phyloP scores from a whole-genome alignment of 305 asterid genomes.

The Striga hermonthica region DNA sequence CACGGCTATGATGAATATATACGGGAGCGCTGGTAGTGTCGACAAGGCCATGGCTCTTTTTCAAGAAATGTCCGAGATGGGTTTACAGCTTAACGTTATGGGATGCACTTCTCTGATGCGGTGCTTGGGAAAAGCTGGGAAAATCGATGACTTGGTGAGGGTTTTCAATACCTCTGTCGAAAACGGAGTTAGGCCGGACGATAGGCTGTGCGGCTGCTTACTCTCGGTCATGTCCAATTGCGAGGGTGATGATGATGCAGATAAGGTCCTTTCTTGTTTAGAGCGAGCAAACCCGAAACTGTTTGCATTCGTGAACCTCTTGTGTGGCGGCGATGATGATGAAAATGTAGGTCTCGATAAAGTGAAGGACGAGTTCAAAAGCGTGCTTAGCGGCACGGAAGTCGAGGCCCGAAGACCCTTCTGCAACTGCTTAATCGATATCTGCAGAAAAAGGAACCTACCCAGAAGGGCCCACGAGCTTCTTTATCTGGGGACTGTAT shows the following conservation, averaged over 20 bases:
- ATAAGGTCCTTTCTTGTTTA: slow-evolving; percentile 67
- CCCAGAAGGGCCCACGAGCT: slow-evolving; percentile 77
- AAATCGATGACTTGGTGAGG: slow-evolving; percentile 64
- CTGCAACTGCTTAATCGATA: slow-evolving; percentile 86
- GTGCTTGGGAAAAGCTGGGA: slow-evolving; percentile 75
- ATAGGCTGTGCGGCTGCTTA: slow-evolving; percentile 81
- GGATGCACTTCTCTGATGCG: slow-evolving; percentile 93
- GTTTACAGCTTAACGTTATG: slow-evolving; percentile 75
- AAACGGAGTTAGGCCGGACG: slow-evolving; percentile 77
- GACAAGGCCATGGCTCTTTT: slow-evolving; percentile 81
- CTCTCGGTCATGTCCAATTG: slow-evolving; percentile 72
- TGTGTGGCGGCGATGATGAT: slow-evolving; percentile 36
- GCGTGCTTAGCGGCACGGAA: slow-evolving; percentile 50
- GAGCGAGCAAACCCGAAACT: slow-evolving; percentile 50
- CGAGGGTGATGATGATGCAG: slow-evolving; percentile 57
- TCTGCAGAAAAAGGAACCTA: slow-evolving; percentile 53
- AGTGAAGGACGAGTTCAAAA: slow-evolving; percentile 61
- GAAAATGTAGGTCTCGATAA: slow-evolving; percentile 30
- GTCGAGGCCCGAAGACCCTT: slow-evolving; percentile 77
- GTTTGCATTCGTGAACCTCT: slow-evolving; percentile 45
- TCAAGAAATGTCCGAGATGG: slow-evolving; percentile 54
- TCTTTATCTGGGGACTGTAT: slow-evolving; percentile 64
- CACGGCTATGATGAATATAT: slow-evolving; percentile 84
- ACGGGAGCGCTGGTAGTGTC: slow-evolving; percentile 77
- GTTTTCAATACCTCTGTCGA: slow-evolving; percentile 53